Evolutionary conservation across 805 yeast species (phyloP).

Genomic region (Lipomyces japonicus): DNA sequence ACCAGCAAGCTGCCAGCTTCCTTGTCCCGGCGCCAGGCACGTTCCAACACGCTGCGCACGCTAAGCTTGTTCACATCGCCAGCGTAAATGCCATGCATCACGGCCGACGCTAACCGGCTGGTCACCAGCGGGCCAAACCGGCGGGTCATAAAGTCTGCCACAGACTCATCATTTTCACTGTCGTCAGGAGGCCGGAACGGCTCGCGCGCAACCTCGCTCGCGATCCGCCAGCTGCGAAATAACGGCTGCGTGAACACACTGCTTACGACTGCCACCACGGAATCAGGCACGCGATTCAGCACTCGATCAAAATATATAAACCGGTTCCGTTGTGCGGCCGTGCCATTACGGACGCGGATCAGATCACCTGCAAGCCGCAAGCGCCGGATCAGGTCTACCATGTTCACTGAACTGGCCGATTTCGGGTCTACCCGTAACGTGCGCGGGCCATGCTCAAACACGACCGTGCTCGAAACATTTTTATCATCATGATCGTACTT

Average conservation of each 20-base stretch:
- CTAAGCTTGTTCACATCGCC: conserved; percentile 71
- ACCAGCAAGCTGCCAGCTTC: conserved; percentile 16
- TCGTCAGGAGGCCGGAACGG: conserved; percentile 16
- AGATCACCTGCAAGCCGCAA: conserved; percentile 51
- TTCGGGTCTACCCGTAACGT: conserved; percentile 69
- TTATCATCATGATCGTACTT: conserved; percentile 15
- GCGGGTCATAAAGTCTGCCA: conserved; percentile 61
- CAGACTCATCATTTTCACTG: conserved; percentile 57
- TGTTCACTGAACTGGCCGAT: conserved; percentile 44
- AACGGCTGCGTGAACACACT: conserved; percentile 28
- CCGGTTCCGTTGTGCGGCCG: conserved; percentile 49
- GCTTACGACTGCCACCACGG: conserved; percentile 8
- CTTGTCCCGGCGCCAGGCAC: conserved; percentile 17
- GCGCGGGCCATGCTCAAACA: conserved; percentile 84
- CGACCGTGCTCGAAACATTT: conserved; percentile 35
- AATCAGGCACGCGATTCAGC: conserved; percentile 33
- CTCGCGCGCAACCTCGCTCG: conserved; percentile 19
- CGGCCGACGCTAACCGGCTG: conserved; percentile 68
- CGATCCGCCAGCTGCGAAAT: conserved; percentile 46
- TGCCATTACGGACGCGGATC: conserved; percentile 52
- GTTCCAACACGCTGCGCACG: conserved; percentile 32
- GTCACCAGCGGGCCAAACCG: conserved; percentile 58
- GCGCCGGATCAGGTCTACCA: conserved; percentile 52
- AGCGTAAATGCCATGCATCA: conserved; percentile 86
- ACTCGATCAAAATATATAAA: conserved; percentile 19